Evolutionary conservation across 768 basidiomycete genomes (phyloP), one percentile per base, ranked within the genome.

Genomic region (Auricularia heimuer): DNA sequence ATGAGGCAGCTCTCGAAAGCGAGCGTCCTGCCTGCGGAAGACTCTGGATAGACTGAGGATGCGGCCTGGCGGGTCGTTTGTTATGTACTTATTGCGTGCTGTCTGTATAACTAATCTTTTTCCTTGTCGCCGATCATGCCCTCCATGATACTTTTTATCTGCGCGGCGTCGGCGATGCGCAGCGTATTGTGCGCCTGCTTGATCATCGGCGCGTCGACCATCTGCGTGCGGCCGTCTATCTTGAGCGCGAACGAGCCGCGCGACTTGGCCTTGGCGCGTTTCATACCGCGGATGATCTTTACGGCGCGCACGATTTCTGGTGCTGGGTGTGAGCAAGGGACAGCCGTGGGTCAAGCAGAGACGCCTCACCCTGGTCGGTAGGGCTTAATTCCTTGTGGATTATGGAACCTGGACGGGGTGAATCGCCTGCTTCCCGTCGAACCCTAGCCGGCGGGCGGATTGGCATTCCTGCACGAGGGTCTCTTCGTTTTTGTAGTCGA

Each of bases 391-490:
- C 86, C 4, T 81, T 75, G 66, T 95, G 90, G 33, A 95, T 90
- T 6, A 82, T 79, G 39, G 81, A 3, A 96, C 83, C 74, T 98
- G 95, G 33, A 78, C 77, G 0, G 95, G 95, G 73, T 98, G 95
- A 47, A 98, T 95, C 2, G 90, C 92, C 94, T 98, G 95, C 92
- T 97, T 97, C 56, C 94, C 95, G n/a, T 87, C 89, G 71, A 94
- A 98, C 0, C 95, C 95, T 14, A 97, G 76, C 64, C 85, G 77
- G 60, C 88, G 75, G 0, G 91, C 95, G 68, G 97, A 94, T 61
- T 80, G 72, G 62, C 87, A 89, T 73, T 97, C 95, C 0, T 88
- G 85, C 68, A 76, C 75, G 36, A 97, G 77, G 65, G 83, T 83
- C 16, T 81, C 79, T 10, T 77, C 69, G 70, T 94, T 86, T 70